These are phyloP conservation scores for Kodamaea laetipori DNA, from an alignment of 805 yeast genomes.

Conservation along the genomic window DNA sequence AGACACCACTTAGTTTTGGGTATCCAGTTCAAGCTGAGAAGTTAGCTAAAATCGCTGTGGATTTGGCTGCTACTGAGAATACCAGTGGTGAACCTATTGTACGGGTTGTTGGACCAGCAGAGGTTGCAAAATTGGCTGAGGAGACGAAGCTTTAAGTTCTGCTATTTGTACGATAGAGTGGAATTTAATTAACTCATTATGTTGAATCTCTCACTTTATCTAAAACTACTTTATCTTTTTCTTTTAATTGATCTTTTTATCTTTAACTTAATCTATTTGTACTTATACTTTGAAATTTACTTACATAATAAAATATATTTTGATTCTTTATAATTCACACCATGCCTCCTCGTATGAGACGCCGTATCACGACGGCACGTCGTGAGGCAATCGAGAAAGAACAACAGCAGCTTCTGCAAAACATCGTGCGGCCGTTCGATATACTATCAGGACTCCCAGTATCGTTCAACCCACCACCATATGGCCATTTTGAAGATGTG, in stretches of 20 bases:
- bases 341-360: conserved; percentile 47
- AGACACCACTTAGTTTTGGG: conserved; percentile 16
- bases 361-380: conserved; percentile 45
- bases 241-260: too few relatives aligned
- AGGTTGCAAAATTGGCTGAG: not conserved
- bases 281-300: too few relatives aligned
- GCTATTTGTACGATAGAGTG: too few relatives aligned
- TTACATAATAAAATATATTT: too few relatives aligned
- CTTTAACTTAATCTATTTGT: not conserved
- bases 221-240: too few relatives aligned
- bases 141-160: too few relatives aligned
- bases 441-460: conserved; percentile 68
- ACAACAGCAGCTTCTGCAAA: conserved; percentile 36
- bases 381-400: conserved; percentile 46
- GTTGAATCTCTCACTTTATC: too few relatives aligned
- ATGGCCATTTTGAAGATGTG: conserved; percentile 48
- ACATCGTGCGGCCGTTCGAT: conserved; percentile 62
- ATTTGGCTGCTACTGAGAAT: conserved; percentile 30
- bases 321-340: too few relatives aligned
- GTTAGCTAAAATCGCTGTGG: conserved; percentile 58
- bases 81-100: conserved; percentile 5
- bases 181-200: not conserved
- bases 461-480: conserved; percentile 63
- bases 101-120: conserved; percentile 5
- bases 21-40: conserved; percentile 64